Percentiles rank a stretch among this genome's conserved stretches.
Evolutionary conservation across 2,329 filamentous ascomycete genomes (phyloP).

Genomic region (Pseudopithomyces maydicus): DNA sequence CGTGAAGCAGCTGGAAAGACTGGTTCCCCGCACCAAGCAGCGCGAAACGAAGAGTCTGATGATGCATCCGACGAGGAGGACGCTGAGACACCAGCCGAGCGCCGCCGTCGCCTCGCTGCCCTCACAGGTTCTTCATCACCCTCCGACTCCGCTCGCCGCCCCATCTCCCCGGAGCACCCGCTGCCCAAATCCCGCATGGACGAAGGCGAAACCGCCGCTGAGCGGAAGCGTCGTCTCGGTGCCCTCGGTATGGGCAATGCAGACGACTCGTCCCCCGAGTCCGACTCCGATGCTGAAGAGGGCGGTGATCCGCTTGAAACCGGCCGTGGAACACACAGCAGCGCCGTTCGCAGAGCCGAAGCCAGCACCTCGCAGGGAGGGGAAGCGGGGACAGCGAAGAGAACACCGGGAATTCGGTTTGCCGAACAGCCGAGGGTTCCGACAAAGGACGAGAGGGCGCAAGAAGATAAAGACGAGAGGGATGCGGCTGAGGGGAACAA

Average conservation of each 20-base stretch:
- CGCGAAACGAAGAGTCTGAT: constrained; percentile 23
- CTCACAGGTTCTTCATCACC: constrained; percentile 17
- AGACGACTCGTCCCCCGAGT: constrained; percentile 28
- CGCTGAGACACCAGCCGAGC: constrained; percentile 29
- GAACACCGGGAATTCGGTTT: constrained; percentile 64
- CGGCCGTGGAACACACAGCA: constrained; percentile 35
- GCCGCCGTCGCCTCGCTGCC: constrained; percentile 22
- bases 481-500: constrained; percentile 11
- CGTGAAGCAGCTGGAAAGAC: constrained; percentile 37
- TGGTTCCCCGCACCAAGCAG: background rate
- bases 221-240: constrained; percentile 73
- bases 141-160: constrained; percentile 11
- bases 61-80: constrained; percentile 37
- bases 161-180: constrained; percentile 18
- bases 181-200: constrained; percentile 39
- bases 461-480: constrained; percentile 27
- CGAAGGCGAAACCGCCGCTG: constrained; percentile 72
- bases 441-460: constrained; percentile 40
- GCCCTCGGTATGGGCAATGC: constrained; percentile 64
- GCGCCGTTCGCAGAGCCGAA: background rate
- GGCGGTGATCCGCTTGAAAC: constrained; percentile 41
- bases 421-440: constrained; percentile 54
- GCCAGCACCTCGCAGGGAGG: background rate
- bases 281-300: constrained; percentile 41
- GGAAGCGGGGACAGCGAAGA: constrained; percentile 6